Base-by-base conservation (phyloP, 257 asterid genomes). In the Rubia yunnanensis region DNA sequence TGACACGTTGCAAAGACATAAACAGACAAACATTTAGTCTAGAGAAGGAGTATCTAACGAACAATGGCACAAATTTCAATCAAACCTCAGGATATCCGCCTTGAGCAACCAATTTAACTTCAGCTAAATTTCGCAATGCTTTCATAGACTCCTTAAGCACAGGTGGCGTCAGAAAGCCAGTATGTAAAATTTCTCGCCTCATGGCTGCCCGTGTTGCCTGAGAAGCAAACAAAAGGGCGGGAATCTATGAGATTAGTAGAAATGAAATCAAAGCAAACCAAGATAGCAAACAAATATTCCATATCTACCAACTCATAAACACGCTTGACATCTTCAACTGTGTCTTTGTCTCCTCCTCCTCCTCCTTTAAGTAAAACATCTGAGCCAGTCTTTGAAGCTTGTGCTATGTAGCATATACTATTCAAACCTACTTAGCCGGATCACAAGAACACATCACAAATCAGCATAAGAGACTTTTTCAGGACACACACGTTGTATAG, bases 11-110 rank as follows among this genome's bases (percentile, higher is more conserved):
- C 66, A 41, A 20, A 30, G 27, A 41, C 60, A 54, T 39, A 63
- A n/a, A 9, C 24, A 57, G 55, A 65, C 65, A 44, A 70, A 39
- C 70, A 73, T 8, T 55, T 32, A 70, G 36, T 52, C 30, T 63
- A 22, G 54, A 52, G 18, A 57, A 17, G 31, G 11, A 48, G 63
- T 30, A 61, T 23, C 9, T 36, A 26, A 36, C 24, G 8, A 55
- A 26, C 28, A 17, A 10, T 18, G 71, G 28, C 17, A 61, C 2
- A 52, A 31, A 24, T 3, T 63, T 30, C 36, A 49, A 27, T 32
- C 78, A 72, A 63, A 89, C 99, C 97, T 94, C 91, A 11, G 96
- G 99, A 70, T 90, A 90, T 79, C 99, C 99, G 76, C 99, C 97
- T 75, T 76, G 91, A 46, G 86, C 84, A 67, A 90, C 81, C 64